Conservation (phyloP, 352 stramenopile species). For the Phytophthora macrochlamydospora region DNA sequence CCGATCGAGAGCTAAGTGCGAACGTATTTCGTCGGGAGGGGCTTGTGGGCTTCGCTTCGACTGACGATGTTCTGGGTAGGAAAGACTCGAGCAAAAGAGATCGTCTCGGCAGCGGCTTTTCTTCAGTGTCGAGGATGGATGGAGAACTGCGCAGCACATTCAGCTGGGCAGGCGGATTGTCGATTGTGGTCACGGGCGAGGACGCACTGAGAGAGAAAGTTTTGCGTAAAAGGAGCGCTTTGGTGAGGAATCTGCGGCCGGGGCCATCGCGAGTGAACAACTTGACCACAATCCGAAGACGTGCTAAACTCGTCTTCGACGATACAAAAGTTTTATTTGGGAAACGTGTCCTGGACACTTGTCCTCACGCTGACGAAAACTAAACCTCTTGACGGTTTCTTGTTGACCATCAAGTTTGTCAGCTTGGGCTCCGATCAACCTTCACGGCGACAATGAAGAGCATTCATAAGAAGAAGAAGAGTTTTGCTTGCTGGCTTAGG, state of each 20-base stretch:
- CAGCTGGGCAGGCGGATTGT: background rate
- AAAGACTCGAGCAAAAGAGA: background rate
- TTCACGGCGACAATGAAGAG: too few species aligned
- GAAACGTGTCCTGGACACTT: too few species aligned
- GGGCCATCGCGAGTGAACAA: background rate
- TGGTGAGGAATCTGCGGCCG: background rate
- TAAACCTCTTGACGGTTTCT: too few species aligned
- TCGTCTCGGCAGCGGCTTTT: background rate
- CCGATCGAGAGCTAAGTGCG: too few species aligned
- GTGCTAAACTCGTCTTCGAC: too few species aligned
- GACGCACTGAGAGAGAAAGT: constrained; percentile 6
- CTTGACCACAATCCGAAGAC: constrained; percentile 1
- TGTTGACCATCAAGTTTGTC: too few species aligned
- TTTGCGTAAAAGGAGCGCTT: background rate
- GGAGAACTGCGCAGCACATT: background rate
- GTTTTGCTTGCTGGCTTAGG: background rate
- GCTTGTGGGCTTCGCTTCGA: background rate
- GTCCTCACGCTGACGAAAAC: too few species aligned
- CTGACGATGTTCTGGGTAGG: background rate
- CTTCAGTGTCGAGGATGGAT: constrained; percentile 4
- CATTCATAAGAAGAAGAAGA: too few species aligned
- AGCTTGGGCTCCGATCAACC: too few species aligned
- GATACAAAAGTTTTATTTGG: too few species aligned
- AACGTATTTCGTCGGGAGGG: too few species aligned
- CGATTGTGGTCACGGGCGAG: background rate